These are phyloP conservation scores for Ciborinia camelliae DNA, from an alignment of 2,329 filamentous ascomycete species.

Conservation along the genomic window DNA sequence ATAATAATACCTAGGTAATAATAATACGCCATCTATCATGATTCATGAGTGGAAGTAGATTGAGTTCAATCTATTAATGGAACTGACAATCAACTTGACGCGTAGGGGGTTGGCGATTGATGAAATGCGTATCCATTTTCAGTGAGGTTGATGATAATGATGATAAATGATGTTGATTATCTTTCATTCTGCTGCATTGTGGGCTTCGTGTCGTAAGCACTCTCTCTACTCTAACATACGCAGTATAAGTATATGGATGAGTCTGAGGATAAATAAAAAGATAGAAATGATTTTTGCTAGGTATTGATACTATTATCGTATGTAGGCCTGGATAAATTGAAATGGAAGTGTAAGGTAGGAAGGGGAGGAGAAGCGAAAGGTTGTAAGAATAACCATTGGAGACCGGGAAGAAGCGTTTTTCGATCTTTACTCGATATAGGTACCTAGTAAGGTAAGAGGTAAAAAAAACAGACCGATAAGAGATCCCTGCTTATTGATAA, in stretches of 20 bases:
- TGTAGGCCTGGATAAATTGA: not conserved
- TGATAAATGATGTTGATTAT: not conserved
- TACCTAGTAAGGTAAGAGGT: not conserved
- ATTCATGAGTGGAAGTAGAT: constrained; percentile 2
- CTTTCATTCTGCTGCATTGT: constrained; percentile 3
- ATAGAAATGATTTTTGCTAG: too few relatives aligned
- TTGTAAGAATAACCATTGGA: not conserved
- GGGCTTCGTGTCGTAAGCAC: not conserved
- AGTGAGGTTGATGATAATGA: not conserved
- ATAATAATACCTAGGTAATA: too few relatives aligned
- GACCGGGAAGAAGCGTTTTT: not conserved
- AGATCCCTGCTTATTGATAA: not conserved
- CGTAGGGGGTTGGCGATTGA: not conserved
- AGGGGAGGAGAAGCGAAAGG: too few relatives aligned
- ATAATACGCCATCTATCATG: not conserved
- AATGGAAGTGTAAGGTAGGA: too few relatives aligned
- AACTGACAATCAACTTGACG: not conserved
- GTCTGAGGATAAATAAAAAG: too few relatives aligned
- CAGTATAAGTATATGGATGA: not conserved
- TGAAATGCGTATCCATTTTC: constrained; percentile 1
- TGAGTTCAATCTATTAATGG: constrained; percentile 1
- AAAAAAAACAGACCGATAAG: not conserved
- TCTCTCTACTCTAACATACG: not conserved
- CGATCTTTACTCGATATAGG: not conserved
- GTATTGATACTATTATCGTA: too few relatives aligned